Evolutionary conservation across 2,329 filamentous ascomycete species (phyloP), one percentile per base, ranked within the genome.

Genomic region (Cladosporium austrohemisphaericum): DNA sequence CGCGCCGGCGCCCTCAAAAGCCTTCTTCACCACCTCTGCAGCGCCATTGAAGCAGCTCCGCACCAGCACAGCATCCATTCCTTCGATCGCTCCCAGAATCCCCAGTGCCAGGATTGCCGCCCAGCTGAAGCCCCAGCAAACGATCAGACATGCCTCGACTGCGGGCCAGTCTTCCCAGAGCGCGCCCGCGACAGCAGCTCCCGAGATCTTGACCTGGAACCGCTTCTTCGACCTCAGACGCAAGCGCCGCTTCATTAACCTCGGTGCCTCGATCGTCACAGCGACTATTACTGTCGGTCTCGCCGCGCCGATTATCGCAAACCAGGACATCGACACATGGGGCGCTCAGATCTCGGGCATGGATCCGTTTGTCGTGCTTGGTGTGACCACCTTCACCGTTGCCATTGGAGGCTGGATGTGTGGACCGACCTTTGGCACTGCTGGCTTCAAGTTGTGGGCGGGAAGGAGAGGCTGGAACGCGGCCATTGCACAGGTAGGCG

Each of bases 221-320:
- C 83, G 82, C 45, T 97, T 95, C 76, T 95, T 97, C 76, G 81
- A 83, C 66, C 84, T 97, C 52, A 89, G 92, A 63, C 86, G 89
- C 61, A 86, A 84, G 52, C 87, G 92, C 49, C 85, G 92, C 53
- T 82, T 87, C 61, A 86, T 91, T 74, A 89, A 92, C 66, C 79
- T 95, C 29, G 79, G 78, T 41, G 90, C 89, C 56, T 92, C 87
- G 38, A 75, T 89, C 45, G 66, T 81, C 26, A 81, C 80, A 26
- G 84, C 84, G 33, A 56, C 84, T 5, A 71, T 75, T 10, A 81
- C 80, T 52, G 85, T 87, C 1, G 74, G 77, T 2, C 73, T 70
- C 1, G 84, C 85, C 13, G 80, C 82, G 1, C 70, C 81, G n/a
- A 57, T 88, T 26, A 77, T 95, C 37, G 81, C 85, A 3, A 78